Evolutionary conservation across 2,329 filamentous ascomycete genomes (phyloP), one percentile per base, ranked within the genome.

Genomic region (Xylariaceae sp.): DNA sequence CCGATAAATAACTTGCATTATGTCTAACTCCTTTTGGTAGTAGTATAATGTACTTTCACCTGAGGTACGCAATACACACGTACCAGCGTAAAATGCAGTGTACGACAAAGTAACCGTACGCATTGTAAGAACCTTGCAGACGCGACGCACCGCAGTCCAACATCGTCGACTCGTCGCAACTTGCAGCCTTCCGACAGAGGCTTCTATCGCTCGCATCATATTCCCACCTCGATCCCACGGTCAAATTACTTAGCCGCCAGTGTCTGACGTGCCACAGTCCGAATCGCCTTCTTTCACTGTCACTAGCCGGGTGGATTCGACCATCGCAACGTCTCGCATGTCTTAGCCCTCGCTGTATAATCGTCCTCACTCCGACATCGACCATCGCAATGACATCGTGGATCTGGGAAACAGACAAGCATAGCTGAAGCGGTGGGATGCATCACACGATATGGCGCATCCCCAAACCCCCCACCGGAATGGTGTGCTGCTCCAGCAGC

Each of bases 401-500:
- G 48, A 49, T 34, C 15, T 15, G 34, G 49, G 26, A 40, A 21
- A 10, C 36, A 39, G 32, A 51, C 29, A 49, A 58, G 39, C 15
- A 53, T 34, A 54, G 53, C 55, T 53, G 55, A 60, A 58, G 55
- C 12, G 59, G 59, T 57, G 56, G 54, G 51, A 55, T 55, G 48
- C 54, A 51, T 49, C 29, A 30, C 10, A 40, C 49, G 61, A 51
- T 37, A 67, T 67, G 65, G 64, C 63, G 55, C 61, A 66, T 41
- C 50, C 55, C 42, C 60, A 65, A 19, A 43, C 54, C 22, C 54
- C 43, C 47, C 51, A 59, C 41, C 63, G 58, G 51, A 67, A 68
- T 55, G 67, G 67, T 56, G 49, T 64, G 47, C 55, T 52, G 55
- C 61, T 64, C 36, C 59, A 63, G 45, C 55, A 56, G 22, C 50